Conservation (phyloP, 73 alveolate species). For the Symbiodinium pilosum region DNA sequence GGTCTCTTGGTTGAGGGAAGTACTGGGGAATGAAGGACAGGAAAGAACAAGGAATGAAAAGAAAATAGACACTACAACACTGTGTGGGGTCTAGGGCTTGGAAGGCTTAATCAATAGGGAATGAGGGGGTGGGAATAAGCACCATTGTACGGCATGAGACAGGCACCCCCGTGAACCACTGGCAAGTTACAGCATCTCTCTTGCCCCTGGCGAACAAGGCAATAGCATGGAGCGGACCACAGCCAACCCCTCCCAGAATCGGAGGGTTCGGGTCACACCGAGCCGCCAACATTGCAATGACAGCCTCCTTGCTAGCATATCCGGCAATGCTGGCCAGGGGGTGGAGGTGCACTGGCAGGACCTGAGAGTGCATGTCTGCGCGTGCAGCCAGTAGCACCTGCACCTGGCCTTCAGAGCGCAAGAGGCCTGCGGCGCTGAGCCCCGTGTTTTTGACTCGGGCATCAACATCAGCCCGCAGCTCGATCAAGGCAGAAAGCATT, state of each 20-base stretch:
- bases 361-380: background rate
- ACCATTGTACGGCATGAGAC: too few species aligned
- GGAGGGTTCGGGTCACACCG: background rate
- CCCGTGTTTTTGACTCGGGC: background rate
- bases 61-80: background rate
- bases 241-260: background rate
- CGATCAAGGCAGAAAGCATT: background rate
- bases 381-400: constrained; percentile 10
- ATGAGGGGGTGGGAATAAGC: too few species aligned
- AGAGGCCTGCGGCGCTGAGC: background rate
- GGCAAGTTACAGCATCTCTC: too few species aligned
- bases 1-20: too few species aligned
- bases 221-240: constrained; percentile 11
- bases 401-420: background rate
- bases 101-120: too few species aligned
- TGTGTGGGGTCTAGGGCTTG: too few species aligned
- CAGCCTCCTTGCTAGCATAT: background rate
- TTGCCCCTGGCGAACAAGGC: constrained; percentile 17
- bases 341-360: background rate
- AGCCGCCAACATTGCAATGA: background rate
- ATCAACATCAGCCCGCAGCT: background rate
- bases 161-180: too few species aligned
- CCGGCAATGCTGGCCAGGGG: too few species aligned
- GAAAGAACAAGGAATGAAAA: too few species aligned
- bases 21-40: too few species aligned